Base-by-base conservation (phyloP, 108 stramenopile genomes). In the Chaetoceros muelleri region DNA sequence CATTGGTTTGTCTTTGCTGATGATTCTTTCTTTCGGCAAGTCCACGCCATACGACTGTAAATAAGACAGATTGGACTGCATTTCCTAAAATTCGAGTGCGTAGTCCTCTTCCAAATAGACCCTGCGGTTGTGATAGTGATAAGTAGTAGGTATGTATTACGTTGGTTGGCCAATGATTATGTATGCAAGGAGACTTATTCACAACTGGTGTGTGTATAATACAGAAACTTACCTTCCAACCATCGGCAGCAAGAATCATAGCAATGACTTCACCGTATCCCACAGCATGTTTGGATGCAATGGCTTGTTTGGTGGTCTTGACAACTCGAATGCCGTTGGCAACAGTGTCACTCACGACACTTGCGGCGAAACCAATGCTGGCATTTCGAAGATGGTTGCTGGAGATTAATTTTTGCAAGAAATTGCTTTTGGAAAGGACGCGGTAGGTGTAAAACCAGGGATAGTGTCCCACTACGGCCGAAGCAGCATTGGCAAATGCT, bases 401-500 rank as follows among this genome's bases (percentile, higher is more conserved):
- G 1, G 69, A 64, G 28, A 90, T 48, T 18, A 66, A 28, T 1
- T 19, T 48, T n/a, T 59, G 19, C 0, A 93, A 25, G 55, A 53
- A 52, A 2, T 64, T 60, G n/a, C 53, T 75, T 29, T 58, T 63
- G 1, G 71, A 67, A 19, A 93, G 70, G 25, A 71, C 34, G 52
- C 85, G 83, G 68, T 81, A 93, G 2, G 69, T 77, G 25, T 70
- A 82, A 70, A 87, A 87, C 91, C 91, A 93, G 28, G 91, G 91
- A 65, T 82, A 93, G 52, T 93, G 79, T 3, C 67, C 69, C 17
- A 83, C 53, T 49, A 80, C 59, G 2, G 87, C 76, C 16, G 80
- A 74, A 13, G 76, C 46, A 2, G 80, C 79, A 47, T 70, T 83
- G 1, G 83, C 85, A 28, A 76, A 21, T 2, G 85, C 79, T 19